Conservation (phyloP, 2,329 filamentous ascomycete species). For the Colletotrichum liaoningense region DNA sequence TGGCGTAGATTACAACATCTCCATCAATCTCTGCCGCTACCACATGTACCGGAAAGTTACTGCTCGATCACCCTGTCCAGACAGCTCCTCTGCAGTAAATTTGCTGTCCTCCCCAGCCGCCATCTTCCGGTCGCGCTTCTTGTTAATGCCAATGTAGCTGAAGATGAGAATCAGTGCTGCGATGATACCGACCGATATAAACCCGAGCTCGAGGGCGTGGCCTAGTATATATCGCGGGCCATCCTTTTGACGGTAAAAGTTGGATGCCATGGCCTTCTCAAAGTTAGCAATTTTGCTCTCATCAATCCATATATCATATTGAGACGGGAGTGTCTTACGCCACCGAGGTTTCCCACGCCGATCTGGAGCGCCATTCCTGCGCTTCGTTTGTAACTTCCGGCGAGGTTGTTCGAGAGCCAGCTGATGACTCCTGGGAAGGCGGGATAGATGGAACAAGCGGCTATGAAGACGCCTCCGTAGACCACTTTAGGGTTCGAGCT, state of each 20-base stretch:
- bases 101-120: conserved; percentile 54
- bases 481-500: conserved; percentile 67
- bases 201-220: conserved; percentile 62
- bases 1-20: no score
- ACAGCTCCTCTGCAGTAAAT: conserved; percentile 61
- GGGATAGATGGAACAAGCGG: conserved; percentile 83
- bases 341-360: conserved; percentile 68
- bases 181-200: conserved; percentile 57
- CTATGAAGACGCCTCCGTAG: conserved; percentile 83
- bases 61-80: conserved; percentile 69
- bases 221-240: conserved; percentile 61
- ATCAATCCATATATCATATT: background rate
- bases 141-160: conserved; percentile 69
- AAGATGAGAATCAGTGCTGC: conserved; percentile 57
- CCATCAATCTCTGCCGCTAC: conserved; percentile 35
- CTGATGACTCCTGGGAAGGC: conserved; percentile 82
- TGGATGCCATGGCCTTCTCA: conserved; percentile 73
- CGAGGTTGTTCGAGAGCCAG: conserved; percentile 84
- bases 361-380: conserved; percentile 75
- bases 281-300: background rate
- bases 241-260: conserved; percentile 72
- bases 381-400: conserved; percentile 72
- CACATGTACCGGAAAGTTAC: conserved; percentile 73
- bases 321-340: conserved; percentile 46
- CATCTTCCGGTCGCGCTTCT: conserved; percentile 61